A percentile compares a stretch with the other conserved stretches of the same genome.
Conservation (phyloP, 2,329 filamentous ascomycete species). For the Fusarium sp. region DNA sequence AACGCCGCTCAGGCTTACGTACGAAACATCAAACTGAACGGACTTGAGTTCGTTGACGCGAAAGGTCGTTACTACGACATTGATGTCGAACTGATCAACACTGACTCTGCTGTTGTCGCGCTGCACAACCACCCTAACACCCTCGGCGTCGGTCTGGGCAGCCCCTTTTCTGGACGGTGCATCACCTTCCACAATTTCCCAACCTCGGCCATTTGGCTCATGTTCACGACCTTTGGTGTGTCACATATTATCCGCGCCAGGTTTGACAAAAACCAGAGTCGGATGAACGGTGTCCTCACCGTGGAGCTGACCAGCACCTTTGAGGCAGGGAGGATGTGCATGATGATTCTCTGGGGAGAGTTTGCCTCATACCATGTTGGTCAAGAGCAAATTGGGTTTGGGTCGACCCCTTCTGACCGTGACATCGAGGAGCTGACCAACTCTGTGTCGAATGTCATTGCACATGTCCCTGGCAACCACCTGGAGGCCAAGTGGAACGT, state of each 20-base stretch:
- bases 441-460: background rate
- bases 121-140: fast-evolving
- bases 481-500: background rate
- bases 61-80: background rate
- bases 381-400: background rate
- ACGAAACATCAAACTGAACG: background rate
- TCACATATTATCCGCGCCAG: conserved; percentile 12
- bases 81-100: background rate
- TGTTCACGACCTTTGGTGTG: conserved; percentile 25
- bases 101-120: background rate
- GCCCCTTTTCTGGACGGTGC: conserved; percentile 12
- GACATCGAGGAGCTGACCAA: background rate
- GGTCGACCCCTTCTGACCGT: background rate
- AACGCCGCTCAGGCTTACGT: background rate
- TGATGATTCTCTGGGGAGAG: background rate
- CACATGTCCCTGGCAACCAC: background rate
- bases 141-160: background rate
- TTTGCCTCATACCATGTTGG: background rate
- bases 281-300: background rate
- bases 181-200: conserved; percentile 38
- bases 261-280: background rate
- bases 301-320: conserved; percentile 38
- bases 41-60: background rate
- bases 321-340: background rate
- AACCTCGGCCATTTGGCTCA: conserved; percentile 28